phyloP scores from a whole-genome alignment of 805 yeast genomes.

The Ogataea methanolica region DNA sequence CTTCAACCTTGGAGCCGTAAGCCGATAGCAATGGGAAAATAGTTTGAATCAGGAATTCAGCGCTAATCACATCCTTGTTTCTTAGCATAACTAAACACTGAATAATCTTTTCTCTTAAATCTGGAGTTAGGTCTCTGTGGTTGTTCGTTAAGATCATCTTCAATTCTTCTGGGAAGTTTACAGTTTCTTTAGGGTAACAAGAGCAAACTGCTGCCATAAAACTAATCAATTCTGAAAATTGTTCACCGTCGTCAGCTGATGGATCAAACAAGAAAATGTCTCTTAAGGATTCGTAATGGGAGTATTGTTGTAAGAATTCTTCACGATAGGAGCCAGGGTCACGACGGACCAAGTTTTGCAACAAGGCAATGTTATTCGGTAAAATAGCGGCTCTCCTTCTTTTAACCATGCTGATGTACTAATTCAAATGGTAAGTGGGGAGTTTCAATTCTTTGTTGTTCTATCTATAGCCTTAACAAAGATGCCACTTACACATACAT shows the following conservation, averaged over 20 bases:
- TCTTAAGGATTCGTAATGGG: slow-evolving; percentile 86
- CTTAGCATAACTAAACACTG: slow-evolving; percentile 86
- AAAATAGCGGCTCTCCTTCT: slow-evolving; percentile 87
- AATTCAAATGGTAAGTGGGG: neutral
- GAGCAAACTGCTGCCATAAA: slow-evolving; percentile 88
- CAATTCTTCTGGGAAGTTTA: slow-evolving; percentile 77
- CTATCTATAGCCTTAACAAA: no score
- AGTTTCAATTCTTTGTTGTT: no score
- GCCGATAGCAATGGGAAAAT: slow-evolving; percentile 80
- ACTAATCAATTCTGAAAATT: slow-evolving; percentile 80
- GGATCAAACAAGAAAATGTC: slow-evolving; percentile 82
- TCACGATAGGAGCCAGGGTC: slow-evolving; percentile 94
- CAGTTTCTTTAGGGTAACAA: slow-evolving; percentile 87
- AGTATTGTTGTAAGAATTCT: slow-evolving; percentile 87
- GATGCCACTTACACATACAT: no score
- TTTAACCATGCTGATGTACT: slow-evolving; percentile 57
- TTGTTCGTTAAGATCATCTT: slow-evolving; percentile 62
- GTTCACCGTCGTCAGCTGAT: slow-evolving; percentile 51
- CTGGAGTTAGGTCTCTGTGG: slow-evolving; percentile 80
- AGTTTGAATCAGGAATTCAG: slow-evolving; percentile 80
- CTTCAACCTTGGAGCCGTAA: slow-evolving; percentile 49
- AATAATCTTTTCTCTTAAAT: slow-evolving; percentile 84
- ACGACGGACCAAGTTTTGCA: slow-evolving; percentile 88
- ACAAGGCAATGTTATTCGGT: slow-evolving; percentile 85
- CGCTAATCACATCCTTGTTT: slow-evolving; percentile 72